Percentiles rank a stretch among this genome's conserved stretches.
Evolutionary conservation across 2,329 filamentous ascomycete genomes (phyloP).

Genomic region (Exophiala sp.): DNA sequence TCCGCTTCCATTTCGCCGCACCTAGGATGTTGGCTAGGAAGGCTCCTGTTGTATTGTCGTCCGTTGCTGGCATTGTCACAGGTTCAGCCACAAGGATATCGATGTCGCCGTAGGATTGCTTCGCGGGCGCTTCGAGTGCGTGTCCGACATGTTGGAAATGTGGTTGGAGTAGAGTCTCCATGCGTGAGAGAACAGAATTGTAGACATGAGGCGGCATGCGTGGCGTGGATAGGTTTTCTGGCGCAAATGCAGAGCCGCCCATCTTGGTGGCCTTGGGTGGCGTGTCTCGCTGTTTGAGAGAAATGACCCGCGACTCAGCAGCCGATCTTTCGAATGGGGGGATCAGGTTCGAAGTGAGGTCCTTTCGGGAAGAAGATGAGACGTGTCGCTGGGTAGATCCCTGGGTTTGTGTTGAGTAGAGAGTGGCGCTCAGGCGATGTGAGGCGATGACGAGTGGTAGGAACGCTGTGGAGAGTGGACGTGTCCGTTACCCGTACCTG

Average conservation of each 20-base stretch:
- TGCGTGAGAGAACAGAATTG: constrained; percentile 40
- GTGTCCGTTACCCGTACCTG: no score
- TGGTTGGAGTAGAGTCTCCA: constrained; percentile 41
- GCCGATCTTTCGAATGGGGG: no score
- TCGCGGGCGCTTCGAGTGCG: constrained; percentile 64
- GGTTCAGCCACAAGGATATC: constrained; percentile 60
- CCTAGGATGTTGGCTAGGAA: constrained; percentile 12
- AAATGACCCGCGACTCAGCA: no score
- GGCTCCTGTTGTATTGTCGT: constrained; percentile 6
- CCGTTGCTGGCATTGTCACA: constrained; percentile 26
- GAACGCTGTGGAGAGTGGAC: no score
- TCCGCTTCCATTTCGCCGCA: constrained; percentile 16
- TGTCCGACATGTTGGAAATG: constrained; percentile 53
- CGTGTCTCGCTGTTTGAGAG: no score
- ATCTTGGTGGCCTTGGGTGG: constrained; percentile 8
- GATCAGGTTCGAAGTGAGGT: no score
- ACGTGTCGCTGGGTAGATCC: no score
- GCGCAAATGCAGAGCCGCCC: constrained; percentile 57
- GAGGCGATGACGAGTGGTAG: no score
- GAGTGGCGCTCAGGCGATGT: no score
- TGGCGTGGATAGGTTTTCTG: constrained; percentile 52
- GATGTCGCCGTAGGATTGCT: constrained; percentile 64
- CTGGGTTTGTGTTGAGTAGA: no score
- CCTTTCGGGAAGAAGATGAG: no score
- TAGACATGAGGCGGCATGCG: constrained; percentile 61